A percentile compares a stretch with the other conserved stretches of the same genome.
Evolutionary conservation across 228 moss, liverwort and hornwort species (phyloP).

Genomic region (Sphagnum fallax): DNA sequence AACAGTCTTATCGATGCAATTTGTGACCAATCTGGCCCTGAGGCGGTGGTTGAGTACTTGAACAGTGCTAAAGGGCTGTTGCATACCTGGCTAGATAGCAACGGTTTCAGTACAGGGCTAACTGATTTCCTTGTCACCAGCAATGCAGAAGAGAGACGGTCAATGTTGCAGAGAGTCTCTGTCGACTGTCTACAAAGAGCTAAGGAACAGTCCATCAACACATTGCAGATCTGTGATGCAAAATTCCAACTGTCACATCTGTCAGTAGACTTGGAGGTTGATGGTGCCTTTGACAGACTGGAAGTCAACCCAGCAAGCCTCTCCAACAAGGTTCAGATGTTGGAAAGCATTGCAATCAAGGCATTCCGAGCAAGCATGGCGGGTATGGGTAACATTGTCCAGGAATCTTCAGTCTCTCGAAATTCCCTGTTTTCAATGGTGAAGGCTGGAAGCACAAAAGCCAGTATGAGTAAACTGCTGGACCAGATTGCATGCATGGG

Average conservation of each 20-base stretch:
- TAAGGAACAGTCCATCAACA: constrained; percentile 38
- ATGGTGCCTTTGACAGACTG: background rate
- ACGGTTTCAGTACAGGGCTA: constrained; percentile 77
- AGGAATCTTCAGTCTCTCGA: constrained; percentile 14
- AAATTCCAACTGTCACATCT: constrained; percentile 22
- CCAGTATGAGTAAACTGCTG: constrained; percentile 60
- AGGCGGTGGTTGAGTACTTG: constrained; percentile 52
- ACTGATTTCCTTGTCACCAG: constrained; percentile 57
- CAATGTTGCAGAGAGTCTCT: constrained; percentile 41
- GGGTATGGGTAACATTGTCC: constrained; percentile 42
- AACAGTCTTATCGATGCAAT: constrained; percentile 53
- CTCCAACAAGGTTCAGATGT: constrained; percentile 22
- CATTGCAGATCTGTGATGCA: constrained; percentile 41
- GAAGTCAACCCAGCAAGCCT: constrained; percentile 14
- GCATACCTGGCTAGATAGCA: constrained; percentile 66
- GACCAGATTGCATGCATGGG: constrained; percentile 86
- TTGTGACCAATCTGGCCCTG: constrained; percentile 42
- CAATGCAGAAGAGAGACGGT: constrained; percentile 22
- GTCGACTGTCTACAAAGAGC: constrained; percentile 26
- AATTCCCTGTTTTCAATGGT: constrained; percentile 81
- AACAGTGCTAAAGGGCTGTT: constrained; percentile 62
- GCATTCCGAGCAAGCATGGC: constrained; percentile 53
- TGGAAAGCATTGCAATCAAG: constrained; percentile 53
- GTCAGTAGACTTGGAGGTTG: background rate
- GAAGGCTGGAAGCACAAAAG: constrained; percentile 77